These are phyloP conservation scores for Solanum hybrid DNA, from an alignment of 305 asterid genomes.

Conservation along the genomic window DNA sequence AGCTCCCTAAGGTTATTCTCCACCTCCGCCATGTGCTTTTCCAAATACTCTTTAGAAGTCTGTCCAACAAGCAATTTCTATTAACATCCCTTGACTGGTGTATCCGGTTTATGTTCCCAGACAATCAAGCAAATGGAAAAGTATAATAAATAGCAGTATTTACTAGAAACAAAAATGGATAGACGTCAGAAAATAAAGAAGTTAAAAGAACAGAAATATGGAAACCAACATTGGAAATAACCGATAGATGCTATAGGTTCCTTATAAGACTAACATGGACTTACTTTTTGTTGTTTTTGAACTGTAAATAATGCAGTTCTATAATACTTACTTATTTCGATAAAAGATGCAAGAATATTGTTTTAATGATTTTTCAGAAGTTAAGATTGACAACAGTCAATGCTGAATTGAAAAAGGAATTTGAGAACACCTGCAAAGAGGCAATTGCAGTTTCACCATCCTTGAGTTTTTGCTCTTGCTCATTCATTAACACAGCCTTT, in stretches of 20 bases:
- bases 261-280: background rate
- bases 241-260: background rate
- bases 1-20: constrained; percentile 76
- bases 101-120: background rate
- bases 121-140: background rate
- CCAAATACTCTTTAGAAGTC: constrained; percentile 84
- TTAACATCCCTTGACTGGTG: background rate
- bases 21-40: constrained; percentile 64
- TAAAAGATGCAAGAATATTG: background rate
- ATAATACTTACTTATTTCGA: background rate
- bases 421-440: constrained; percentile 55
- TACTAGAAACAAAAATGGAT: background rate
- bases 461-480: constrained; percentile 66
- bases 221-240: background rate
- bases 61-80: constrained; percentile 21
- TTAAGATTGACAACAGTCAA: background rate
- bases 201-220: background rate
- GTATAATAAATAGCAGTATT: background rate
- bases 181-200: background rate
- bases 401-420: background rate
- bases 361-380: background rate
- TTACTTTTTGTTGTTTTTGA: background rate
- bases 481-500: constrained; percentile 70
- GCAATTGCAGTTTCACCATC: constrained; percentile 74
- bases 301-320: background rate